Conservation (phyloP, 345 rosid species). For the Moringa oleifera region DNA sequence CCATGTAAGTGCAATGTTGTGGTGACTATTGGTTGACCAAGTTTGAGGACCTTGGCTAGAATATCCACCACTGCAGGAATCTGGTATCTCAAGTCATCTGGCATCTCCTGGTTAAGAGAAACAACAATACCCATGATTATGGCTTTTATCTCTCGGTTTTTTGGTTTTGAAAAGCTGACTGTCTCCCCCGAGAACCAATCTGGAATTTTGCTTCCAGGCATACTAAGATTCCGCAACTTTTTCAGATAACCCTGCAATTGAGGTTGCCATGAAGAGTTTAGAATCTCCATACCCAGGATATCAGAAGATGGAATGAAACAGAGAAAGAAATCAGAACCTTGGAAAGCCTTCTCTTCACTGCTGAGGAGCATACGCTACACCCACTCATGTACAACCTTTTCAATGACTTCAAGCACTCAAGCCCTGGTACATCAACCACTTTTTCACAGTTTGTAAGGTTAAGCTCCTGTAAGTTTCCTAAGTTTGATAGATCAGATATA, state of each 20-base stretch:
- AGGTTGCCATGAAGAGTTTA: neutral
- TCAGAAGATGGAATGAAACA: neutral
- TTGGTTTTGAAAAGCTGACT: conserved; percentile 27
- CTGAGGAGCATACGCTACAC: conserved; percentile 29
- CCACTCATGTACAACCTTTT: conserved; percentile 33
- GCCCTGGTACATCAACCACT: conserved; percentile 38
- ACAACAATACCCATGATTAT: conserved; percentile 44
- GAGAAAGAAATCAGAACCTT: conserved; percentile 25
- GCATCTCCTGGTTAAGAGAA: conserved; percentile 27
- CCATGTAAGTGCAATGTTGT: conserved; percentile 33
- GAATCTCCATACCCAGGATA: neutral
- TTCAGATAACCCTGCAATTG: conserved; percentile 39
- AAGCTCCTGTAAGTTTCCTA: conserved; percentile 16
- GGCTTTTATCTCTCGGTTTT: conserved; percentile 34
- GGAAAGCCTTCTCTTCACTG: conserved; percentile 32
- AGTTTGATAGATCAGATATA: conserved; percentile 30
- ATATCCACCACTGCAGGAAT: conserved; percentile 32
- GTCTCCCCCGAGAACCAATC: conserved; percentile 43
- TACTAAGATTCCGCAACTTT: conserved; percentile 33
- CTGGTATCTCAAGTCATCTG: conserved; percentile 25
- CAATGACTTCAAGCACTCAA: conserved; percentile 34
- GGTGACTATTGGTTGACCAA: neutral
- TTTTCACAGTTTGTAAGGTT: conserved; percentile 42
- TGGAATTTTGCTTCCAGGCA: conserved; percentile 59
- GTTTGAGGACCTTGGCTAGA: conserved; percentile 30